Evolutionary conservation across 1,284 basidiomycete species (phyloP).

Genomic region (Leccinum subfulvum): DNA sequence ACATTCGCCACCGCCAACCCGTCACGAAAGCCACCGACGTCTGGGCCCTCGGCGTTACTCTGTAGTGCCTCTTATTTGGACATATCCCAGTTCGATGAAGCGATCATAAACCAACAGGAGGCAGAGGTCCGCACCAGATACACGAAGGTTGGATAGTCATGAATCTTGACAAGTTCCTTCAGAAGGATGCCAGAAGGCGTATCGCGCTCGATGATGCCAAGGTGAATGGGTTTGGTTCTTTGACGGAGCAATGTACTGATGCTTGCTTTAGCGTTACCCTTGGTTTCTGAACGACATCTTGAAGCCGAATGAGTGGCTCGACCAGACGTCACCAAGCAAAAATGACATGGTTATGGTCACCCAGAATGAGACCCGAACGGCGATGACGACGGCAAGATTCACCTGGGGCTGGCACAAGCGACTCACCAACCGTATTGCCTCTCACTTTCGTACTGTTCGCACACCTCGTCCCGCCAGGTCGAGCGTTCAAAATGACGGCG

Average conservation of each 20-base stretch:
- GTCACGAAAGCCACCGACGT: constrained; percentile 97
- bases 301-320: constrained; percentile 75
- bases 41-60: constrained; percentile 98
- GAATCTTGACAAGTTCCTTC: constrained; percentile 71
- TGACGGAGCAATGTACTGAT: constrained; percentile 12
- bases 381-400: constrained; percentile 64
- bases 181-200: constrained; percentile 80
- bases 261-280: constrained; percentile 46
- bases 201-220: constrained; percentile 86
- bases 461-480: constrained; percentile 39
- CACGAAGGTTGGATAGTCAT: constrained; percentile 64
- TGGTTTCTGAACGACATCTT: constrained; percentile 81
- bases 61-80: constrained; percentile 94
- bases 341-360: constrained; percentile 68
- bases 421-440: constrained; percentile 43
- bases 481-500: constrained; percentile 22
- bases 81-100: constrained; percentile 71
- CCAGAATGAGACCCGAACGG: constrained; percentile 77
- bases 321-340: constrained; percentile 66
- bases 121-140: constrained; percentile 45
- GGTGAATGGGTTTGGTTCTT: constrained; percentile 46
- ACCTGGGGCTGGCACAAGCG: constrained; percentile 51
- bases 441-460: constrained; percentile 45
- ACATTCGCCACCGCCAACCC: constrained; percentile 47
- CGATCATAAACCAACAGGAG: constrained; percentile 65